Conservation (phyloP, 257 asterid species). For the Striga asiatica region DNA sequence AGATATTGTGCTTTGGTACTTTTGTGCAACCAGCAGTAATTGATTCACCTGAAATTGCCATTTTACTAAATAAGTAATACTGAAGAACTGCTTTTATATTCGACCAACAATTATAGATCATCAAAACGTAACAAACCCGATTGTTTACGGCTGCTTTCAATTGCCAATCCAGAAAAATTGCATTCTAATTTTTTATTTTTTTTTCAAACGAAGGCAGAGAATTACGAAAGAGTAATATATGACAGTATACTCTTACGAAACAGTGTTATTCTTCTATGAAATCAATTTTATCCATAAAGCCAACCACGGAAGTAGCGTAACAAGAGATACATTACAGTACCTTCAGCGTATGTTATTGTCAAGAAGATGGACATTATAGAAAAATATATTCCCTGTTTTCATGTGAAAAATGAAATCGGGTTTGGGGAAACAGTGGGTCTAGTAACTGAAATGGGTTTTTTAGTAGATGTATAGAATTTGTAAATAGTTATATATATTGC, state of each 20-base stretch:
- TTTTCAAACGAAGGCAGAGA: neutral
- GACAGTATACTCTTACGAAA: neutral
- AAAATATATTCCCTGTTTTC: too few relatives aligned
- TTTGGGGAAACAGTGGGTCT: too few relatives aligned
- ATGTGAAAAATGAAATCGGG: too few relatives aligned
- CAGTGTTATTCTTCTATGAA: too few relatives aligned
- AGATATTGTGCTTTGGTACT: slow-evolving; percentile 81
- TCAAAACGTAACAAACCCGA: neutral
- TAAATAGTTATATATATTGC: neutral
- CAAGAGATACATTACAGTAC: too few relatives aligned
- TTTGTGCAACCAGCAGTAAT: slow-evolving; percentile 87
- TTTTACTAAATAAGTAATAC: neutral
- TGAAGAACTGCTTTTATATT: neutral
- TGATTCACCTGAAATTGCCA: slow-evolving; percentile 61
- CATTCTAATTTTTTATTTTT: too few relatives aligned
- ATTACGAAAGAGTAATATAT: slow-evolving; percentile 3
- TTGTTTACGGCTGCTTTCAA: neutral
- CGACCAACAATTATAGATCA: neutral
- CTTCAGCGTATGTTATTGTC: too few relatives aligned
- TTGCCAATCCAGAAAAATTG: neutral
- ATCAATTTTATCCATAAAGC: too few relatives aligned
- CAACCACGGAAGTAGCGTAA: too few relatives aligned
- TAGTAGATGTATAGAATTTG: too few relatives aligned
- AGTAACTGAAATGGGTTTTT: too few relatives aligned
- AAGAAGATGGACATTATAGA: too few relatives aligned